Conservation (phyloP, 2,329 filamentous ascomycete genomes). For the Triangularia setosa region DNA sequence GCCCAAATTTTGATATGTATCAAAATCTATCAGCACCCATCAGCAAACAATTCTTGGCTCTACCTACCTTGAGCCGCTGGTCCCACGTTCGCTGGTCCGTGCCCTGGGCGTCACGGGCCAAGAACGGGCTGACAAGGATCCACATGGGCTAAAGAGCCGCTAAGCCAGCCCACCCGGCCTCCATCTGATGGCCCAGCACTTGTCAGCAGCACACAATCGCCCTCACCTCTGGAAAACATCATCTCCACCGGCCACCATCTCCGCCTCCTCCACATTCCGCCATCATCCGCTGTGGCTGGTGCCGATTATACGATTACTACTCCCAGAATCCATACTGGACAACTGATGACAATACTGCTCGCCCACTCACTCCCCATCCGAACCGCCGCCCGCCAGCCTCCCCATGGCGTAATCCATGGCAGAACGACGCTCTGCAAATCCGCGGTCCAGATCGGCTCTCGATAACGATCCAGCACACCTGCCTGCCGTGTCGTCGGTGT, state of each 20-base stretch:
- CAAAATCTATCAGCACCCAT: not conserved
- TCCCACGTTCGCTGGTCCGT: not conserved
- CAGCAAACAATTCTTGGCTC: not conserved
- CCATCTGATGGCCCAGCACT: not conserved
- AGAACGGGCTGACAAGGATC: not conserved
- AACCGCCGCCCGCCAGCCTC: conserved; percentile 29
- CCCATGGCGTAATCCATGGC: conserved; percentile 65
- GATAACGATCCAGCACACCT: conserved; percentile 53
- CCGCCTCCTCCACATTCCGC: not conserved
- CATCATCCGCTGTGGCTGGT: not conserved
- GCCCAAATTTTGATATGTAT: too few relatives aligned
- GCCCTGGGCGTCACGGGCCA: not conserved
- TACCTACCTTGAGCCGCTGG: too few relatives aligned
- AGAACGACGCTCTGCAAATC: conserved; percentile 55
- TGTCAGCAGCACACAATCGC: not conserved
- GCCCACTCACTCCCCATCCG: not conserved
- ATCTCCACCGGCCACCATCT: conserved; percentile 1
- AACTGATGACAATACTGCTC: not conserved
- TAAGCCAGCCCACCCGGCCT: too few relatives aligned
- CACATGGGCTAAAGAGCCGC: not conserved
- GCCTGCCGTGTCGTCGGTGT: conserved; percentile 37
- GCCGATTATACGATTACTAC: not conserved
- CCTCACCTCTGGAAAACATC: not conserved
- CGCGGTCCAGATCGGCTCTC: conserved; percentile 50
- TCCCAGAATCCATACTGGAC: not conserved